Conservation (phyloP, 164 flowering plant genomes). For the Vitis vinifera region DNA sequence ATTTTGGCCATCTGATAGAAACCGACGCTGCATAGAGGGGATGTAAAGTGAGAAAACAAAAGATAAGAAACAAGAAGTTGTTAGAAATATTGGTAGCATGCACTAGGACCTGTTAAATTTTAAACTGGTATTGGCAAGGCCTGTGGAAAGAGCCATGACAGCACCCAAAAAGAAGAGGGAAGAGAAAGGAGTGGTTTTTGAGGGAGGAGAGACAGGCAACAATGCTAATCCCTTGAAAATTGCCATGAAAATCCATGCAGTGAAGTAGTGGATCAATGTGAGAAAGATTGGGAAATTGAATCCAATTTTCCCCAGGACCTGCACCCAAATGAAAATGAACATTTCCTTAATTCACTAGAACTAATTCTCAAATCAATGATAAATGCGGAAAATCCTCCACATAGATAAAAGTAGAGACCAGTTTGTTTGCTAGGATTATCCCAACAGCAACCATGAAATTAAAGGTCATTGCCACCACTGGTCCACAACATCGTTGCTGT, state of each 20-base stretch:
- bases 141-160: constrained; percentile 81
- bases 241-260: constrained; percentile 69
- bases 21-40: constrained; percentile 57
- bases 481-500: constrained; percentile 78
- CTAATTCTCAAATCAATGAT: background rate
- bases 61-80: background rate
- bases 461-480: constrained; percentile 68
- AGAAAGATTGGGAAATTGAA: constrained; percentile 80
- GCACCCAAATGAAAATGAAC: background rate
- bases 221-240: constrained; percentile 59
- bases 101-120: constrained; percentile 63
- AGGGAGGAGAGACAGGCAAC: constrained; percentile 76
- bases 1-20: constrained; percentile 93
- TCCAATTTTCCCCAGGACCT: constrained; percentile 89
- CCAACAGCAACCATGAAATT: constrained; percentile 74
- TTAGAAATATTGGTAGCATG: background rate
- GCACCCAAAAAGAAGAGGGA: constrained; percentile 65
- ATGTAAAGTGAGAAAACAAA: constrained; percentile 3
- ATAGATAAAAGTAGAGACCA: constrained; percentile 31
- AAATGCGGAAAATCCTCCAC: no score
- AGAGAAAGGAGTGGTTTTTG: constrained; percentile 70
- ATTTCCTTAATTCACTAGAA: background rate
- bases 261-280: constrained; percentile 72
- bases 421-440: constrained; percentile 76
- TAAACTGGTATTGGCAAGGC: constrained; percentile 78